phyloP scores from a whole-genome alignment of 1,284 basidiomycete species.

The Paramarasmius palmivorus region DNA sequence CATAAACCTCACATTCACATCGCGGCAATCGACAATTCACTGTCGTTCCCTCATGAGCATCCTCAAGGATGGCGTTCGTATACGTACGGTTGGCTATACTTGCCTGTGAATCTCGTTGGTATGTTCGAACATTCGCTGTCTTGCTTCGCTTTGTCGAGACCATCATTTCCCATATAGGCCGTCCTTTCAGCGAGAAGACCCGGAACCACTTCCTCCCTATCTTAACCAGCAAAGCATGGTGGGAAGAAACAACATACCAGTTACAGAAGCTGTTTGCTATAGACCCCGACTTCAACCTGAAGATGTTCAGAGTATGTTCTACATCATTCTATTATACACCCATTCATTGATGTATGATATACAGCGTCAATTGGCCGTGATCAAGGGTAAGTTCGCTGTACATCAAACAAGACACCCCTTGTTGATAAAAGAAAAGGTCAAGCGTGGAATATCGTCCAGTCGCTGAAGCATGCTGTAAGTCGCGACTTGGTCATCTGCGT shows the following conservation, averaged over 20 bases:
- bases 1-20: slow-evolving; percentile 72
- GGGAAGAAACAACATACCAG: slow-evolving; percentile 83
- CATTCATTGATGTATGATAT: slow-evolving; percentile 2
- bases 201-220: slow-evolving; percentile 82
- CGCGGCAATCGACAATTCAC: slow-evolving; percentile 90
- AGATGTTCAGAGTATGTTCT: slow-evolving; percentile 74
- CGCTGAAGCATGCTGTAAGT: slow-evolving; percentile 71
- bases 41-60: slow-evolving; percentile 89
- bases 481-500: slow-evolving; percentile 3
- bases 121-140: no score
- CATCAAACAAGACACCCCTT: background rate
- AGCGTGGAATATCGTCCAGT: slow-evolving; percentile 88
- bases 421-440: slow-evolving; percentile 44
- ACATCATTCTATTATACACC: background rate
- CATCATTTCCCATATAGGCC: no score
- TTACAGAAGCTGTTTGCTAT: slow-evolving; percentile 76
- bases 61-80: slow-evolving; percentile 89
- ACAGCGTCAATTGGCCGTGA: slow-evolving; percentile 83
- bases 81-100: slow-evolving; percentile 90
- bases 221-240: slow-evolving; percentile 84
- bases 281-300: slow-evolving; percentile 84
- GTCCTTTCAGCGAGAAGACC: slow-evolving; percentile 82
- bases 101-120: slow-evolving; percentile 83
- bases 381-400: slow-evolving; percentile 61
- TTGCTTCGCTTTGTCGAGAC: no score